These are phyloP conservation scores for Trichoderma sp. DNA, from an alignment of 2,329 filamentous ascomycete genomes.

Conservation along the genomic window DNA sequence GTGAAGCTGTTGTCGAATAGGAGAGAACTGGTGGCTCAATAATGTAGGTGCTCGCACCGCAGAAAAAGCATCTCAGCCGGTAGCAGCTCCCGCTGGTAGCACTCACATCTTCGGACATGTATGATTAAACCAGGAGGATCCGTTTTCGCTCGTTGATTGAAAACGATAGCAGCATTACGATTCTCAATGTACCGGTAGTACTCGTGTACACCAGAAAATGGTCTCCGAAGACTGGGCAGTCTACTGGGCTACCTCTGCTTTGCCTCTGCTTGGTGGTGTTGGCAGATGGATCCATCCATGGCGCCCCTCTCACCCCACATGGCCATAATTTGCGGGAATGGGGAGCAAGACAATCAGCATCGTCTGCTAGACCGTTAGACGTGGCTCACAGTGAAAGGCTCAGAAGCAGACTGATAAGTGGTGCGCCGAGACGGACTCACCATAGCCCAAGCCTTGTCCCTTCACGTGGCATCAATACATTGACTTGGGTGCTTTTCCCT, in stretches of 20 bases:
- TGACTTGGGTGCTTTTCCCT: not conserved
- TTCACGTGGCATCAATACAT: conserved; percentile 6
- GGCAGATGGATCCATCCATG: not conserved
- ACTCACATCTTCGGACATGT: not conserved
- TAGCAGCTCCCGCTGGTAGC: not conserved
- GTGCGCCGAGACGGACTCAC: not conserved
- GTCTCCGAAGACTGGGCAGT: not conserved
- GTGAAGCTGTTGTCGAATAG: not conserved
- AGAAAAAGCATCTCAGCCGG: not conserved
- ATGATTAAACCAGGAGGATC: not conserved
- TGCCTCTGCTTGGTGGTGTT: not conserved
- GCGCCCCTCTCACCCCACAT: not conserved
- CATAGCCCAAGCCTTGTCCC: not conserved
- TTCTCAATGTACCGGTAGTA: not conserved
- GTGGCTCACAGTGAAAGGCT: conserved; percentile 3
- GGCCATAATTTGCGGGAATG: not conserved
- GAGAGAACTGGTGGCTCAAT: not conserved
- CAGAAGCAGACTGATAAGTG: not conserved
- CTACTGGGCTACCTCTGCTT: not conserved
- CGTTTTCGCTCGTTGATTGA: not conserved
- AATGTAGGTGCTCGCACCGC: not conserved
- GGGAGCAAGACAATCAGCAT: not conserved
- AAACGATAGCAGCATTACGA: not conserved
- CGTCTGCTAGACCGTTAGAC: not conserved
- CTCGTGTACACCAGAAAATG: not conserved